Percentiles rank a stretch among this genome's conserved stretches.
Evolutionary conservation across 495 filamentous ascomycete species (phyloP).

Genomic region (Penicillium simplicissimum): DNA sequence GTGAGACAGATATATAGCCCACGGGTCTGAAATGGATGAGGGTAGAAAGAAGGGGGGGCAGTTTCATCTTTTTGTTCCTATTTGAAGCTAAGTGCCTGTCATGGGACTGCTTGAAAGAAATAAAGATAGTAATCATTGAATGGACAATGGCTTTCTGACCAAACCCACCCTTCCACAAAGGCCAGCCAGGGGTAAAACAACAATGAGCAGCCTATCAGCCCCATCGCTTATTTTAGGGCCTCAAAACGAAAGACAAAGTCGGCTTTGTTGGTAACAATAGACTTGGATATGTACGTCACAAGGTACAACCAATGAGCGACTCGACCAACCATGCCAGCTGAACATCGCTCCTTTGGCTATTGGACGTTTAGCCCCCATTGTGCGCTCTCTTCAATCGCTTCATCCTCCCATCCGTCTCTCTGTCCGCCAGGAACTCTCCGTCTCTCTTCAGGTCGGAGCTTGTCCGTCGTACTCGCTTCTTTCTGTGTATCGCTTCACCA

Average conservation of each 20-base stretch:
- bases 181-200: neutral
- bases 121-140: neutral
- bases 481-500: slow-evolving; percentile 13
- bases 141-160: neutral
- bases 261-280: neutral
- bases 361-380: neutral
- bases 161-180: neutral
- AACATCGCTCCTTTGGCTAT: neutral
- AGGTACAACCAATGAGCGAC: neutral
- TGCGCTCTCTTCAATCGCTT: slow-evolving; percentile 6
- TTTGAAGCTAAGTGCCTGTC: neutral
- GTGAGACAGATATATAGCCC: neutral
- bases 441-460: slow-evolving; percentile 10
- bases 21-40: neutral
- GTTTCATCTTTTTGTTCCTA: neutral
- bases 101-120: neutral
- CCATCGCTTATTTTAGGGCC: neutral
- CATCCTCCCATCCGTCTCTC: neutral
- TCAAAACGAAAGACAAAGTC: neutral
- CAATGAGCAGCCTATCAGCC: neutral
- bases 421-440: slow-evolving; percentile 1
- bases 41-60: neutral
- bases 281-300: neutral
- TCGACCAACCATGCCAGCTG: neutral
- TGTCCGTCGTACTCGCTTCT: slow-evolving; percentile 27